Base-by-base conservation (phyloP, 1,139 yeast genomes). In the Protomyces pachydermus region DNA sequence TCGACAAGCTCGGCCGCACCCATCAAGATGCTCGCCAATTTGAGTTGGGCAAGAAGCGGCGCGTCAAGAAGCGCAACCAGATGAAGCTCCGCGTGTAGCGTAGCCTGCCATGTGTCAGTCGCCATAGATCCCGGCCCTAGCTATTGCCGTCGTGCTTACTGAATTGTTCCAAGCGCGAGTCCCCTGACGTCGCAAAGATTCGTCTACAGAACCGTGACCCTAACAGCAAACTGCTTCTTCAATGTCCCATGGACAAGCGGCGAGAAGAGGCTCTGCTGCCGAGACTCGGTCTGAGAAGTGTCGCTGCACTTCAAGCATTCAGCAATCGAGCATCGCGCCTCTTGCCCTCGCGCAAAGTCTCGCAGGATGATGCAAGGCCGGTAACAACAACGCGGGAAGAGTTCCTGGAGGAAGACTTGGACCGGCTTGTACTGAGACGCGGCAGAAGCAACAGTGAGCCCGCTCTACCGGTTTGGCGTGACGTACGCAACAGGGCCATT, bases 1-100 rank as follows among this genome's bases (percentile, higher is more conserved):
- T 83, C 67, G 99, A 95, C 75, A 84, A 84, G 69, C 83, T 88
- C 68, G 98, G 98, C 61, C 84, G 98, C 76, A 86, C 85, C 70
- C 72, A 67, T 56, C 66, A 56, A 14, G 56, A 66, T 9, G 72
- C 68, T 12, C 63, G 61, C 14, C 55, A 61, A 32, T 70, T 70
- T 60, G 67, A 66, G 34, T 60, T 64, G 25, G 70, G 70, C 48
- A 68, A 65, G 46, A 57, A 61, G 51, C 54, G 51, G 8, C 45
- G 56, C 16, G 46, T 25, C n/a, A 53, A 53, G 45, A 53, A 53
- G 46, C 45, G 46, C 8, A n/a, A n/a, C 18, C 14, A 14, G 38
- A 38, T 25, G 56, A 53, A 53, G 37, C 18, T 50, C 9, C 54
- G 54, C 10, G 54, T 50, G 23, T 50, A 28, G 32, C 32, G 8